These are phyloP conservation scores for Escallonia herrerae DNA, from an alignment of 129 eudicot genomes.

Conservation along the genomic window DNA sequence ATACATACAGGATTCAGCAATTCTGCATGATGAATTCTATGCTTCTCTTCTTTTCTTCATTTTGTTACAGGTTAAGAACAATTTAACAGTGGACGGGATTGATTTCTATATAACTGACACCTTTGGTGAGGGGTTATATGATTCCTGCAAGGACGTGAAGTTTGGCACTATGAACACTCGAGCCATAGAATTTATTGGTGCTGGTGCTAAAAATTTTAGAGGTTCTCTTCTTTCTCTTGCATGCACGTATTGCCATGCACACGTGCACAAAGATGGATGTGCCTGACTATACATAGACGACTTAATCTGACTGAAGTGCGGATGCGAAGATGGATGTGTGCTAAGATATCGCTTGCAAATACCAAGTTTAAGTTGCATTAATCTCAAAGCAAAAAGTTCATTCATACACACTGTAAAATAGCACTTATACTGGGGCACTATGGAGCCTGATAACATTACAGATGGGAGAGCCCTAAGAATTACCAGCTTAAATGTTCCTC, in stretches of 20 bases:
- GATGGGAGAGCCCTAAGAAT: no score
- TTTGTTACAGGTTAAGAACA: slow-evolving; percentile 55
- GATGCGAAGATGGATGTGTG: no score
- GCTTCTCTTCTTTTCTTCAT: slow-evolving; percentile 5
- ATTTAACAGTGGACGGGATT: slow-evolving; percentile 77
- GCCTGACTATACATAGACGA: no score
- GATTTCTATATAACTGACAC: slow-evolving; percentile 64
- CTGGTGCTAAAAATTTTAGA: slow-evolving; percentile 81
- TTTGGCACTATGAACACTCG: slow-evolving; percentile 91
- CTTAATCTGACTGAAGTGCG: no score
- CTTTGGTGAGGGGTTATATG: slow-evolving; percentile 72
- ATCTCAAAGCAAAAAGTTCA: no score
- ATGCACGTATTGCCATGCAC: not conserved
- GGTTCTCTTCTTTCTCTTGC: slow-evolving; percentile 29
- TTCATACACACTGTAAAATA: no score
- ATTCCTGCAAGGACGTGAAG: slow-evolving; percentile 96
- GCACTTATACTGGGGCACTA: no score
- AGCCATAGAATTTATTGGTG: slow-evolving; percentile 87
- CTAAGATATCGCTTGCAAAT: no score
- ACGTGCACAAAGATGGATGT: not conserved
- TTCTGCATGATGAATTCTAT: not conserved
- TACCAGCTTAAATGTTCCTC: no score
- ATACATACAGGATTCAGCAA: not conserved
- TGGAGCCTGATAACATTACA: no score
- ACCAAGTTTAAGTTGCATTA: no score